A percentile compares a stretch with the other conserved stretches of the same genome.
Conservation (phyloP, 371 early-diverging fungal genomes). For the Ecytonucleospora hepatopenaei region DNA sequence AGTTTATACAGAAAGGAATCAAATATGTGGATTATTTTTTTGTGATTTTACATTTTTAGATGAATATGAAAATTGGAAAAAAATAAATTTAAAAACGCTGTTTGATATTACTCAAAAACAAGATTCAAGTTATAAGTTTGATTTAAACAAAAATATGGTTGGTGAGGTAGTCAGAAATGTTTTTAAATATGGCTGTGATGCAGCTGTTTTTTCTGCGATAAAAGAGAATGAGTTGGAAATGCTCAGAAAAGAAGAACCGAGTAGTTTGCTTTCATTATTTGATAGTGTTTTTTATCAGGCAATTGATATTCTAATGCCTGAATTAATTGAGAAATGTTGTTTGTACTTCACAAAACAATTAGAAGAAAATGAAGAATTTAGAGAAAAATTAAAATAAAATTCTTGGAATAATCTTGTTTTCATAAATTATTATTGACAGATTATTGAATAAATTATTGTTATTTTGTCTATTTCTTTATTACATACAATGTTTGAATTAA, state of each 20-base stretch:
- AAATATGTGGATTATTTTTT: not conserved
- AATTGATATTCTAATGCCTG: not conserved
- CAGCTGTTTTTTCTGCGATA: not conserved
- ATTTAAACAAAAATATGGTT: not conserved
- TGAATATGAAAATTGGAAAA: not conserved
- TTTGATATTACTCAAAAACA: not conserved
- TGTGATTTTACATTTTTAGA: not conserved
- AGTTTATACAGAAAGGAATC: conserved; percentile 2
- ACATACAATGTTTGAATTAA: no score
- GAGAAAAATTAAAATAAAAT: no score
- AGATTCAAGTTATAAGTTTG: not conserved
- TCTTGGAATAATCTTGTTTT: no score
- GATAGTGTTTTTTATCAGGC: not conserved
- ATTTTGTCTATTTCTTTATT: no score
- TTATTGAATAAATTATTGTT: no score
- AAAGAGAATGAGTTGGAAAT: not conserved
- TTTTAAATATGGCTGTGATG: not conserved
- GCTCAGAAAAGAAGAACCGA: not conserved
- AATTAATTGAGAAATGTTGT: not conserved
- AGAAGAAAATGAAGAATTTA: not conserved
- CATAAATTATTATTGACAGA: no score
- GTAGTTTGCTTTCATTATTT: not conserved
- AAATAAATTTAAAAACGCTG: not conserved
- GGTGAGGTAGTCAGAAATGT: not conserved
- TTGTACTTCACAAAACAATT: not conserved